These are phyloP conservation scores for Cucurbita moschata DNA, from an alignment of 306 rosid species.

Conservation along the genomic window DNA sequence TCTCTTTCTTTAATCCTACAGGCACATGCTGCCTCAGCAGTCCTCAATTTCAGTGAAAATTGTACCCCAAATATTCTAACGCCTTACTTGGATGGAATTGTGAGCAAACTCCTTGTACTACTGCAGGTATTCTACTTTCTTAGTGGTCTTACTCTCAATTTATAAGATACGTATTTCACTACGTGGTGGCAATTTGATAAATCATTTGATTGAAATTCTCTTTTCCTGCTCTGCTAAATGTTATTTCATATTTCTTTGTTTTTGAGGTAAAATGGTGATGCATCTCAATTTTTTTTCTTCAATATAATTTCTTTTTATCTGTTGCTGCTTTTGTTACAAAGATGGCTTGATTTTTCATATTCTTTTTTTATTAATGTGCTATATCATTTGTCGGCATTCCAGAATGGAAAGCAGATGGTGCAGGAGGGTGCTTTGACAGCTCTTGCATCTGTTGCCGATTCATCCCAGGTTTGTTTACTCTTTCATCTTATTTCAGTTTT, in stretches of 20 bases:
- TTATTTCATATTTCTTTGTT: not conserved
- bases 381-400: not conserved
- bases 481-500: not conserved
- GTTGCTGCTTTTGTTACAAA: not conserved
- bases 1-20: conserved; percentile 11
- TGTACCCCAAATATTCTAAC: conserved; percentile 87
- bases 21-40: conserved; percentile 99
- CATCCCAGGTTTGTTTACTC: conserved; percentile 68
- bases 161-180: not conserved
- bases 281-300: not conserved
- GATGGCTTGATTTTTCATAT: not conserved
- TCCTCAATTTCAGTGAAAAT: conserved; percentile 96
- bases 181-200: not conserved
- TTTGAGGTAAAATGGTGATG: not conserved
- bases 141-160: not conserved
- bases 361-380: not conserved
- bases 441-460: conserved; percentile 97
- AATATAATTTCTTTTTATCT: not conserved
- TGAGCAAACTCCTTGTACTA: conserved; percentile 82
- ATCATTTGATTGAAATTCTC: not conserved
- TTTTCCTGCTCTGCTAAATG: not conserved
- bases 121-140: conserved; percentile 49
- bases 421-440: conserved; percentile 99
- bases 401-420: conserved; percentile 99
- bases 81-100: conserved; percentile 85